A percentile compares a stretch with the other conserved stretches of the same genome.
phyloP scores from a whole-genome alignment of 345 rosid genomes.

The Populus euphratica region DNA sequence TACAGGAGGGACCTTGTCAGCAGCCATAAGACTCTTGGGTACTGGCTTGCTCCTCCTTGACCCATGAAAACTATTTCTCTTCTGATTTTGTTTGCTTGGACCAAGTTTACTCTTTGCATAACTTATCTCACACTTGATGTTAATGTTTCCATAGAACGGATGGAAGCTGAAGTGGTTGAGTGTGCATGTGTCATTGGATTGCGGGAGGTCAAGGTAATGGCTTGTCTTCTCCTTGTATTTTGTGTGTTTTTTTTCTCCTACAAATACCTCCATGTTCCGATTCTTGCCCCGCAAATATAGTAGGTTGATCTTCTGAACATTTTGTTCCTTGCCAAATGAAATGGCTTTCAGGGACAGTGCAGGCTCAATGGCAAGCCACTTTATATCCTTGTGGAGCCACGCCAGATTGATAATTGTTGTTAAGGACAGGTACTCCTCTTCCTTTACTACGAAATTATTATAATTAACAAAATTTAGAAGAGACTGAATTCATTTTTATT shows the following conservation, averaged over 20 bases:
- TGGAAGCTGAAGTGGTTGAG: conserved; percentile 61
- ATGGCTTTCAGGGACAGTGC: conserved; percentile 47
- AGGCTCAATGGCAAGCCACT: conserved; percentile 52
- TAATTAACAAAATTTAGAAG: background rate
- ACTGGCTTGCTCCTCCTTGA: background rate
- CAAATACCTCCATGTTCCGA: background rate
- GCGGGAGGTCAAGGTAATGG: conserved; percentile 63
- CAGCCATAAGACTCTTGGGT: conserved; percentile 80
- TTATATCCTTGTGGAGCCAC: conserved; percentile 70
- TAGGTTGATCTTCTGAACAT: background rate
- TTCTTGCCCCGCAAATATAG: background rate
- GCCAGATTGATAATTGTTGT: conserved; percentile 35
- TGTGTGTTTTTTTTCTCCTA: background rate
- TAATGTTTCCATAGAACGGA: conserved; percentile 44
- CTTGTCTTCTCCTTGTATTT: background rate
- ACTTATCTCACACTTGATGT: background rate
- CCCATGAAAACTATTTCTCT: background rate
- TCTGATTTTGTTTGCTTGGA: background rate
- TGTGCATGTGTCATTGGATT: conserved; percentile 79
- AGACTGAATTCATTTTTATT: background rate
- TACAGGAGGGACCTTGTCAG: conserved; percentile 82
- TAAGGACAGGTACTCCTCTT: conserved; percentile 15
- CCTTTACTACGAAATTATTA: background rate
- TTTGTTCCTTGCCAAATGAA: background rate
- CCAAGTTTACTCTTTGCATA: background rate